Base-by-base conservation (phyloP, 2,329 filamentous ascomycete species). In the Periconia digitata region DNA sequence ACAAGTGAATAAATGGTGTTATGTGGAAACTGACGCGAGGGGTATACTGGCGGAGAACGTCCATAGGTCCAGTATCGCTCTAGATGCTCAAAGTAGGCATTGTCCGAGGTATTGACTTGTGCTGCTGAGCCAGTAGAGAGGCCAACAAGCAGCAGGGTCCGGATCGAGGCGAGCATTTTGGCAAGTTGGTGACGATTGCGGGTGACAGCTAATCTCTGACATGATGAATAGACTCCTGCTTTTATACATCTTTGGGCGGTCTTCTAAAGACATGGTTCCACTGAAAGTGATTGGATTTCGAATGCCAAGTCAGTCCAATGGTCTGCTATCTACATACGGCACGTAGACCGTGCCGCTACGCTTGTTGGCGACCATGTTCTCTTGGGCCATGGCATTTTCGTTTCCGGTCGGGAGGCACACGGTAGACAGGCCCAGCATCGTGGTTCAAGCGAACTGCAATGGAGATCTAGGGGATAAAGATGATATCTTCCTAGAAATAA, bases 41-140 rank as follows among this genome's bases (percentile, higher is more conserved):
- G 44, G 35, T 46, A 50, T 6, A 47, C 47, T 38, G 43, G 43
- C n/a, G 37, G 32, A 23, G 43, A 50, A 13, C 39, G 43, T 18
- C 43, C 47, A 35, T 50, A 50, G 24, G 27, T 6, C 27, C 27
- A 32, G 27, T 32, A 32, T 12, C 27, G 27, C 10, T 32, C 27
- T 15, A 32, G 27, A 12, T 32, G 27, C 27, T 32, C 27, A 32
- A 32, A 32, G 27, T 32, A 32, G 12, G 27, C 27, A 32, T 32
- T 32, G 8, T 32, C 27, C 27, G 27, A 32, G n/a, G 27, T 32
- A 32, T 32, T 32, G 27, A 32, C 27, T 32, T 32, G 4, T 10
- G 27, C 27, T 12, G 27, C 3, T 32, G 27, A 13, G 27, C 27
- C 10, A 10, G 27, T 32, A 4, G 10, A 3, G 3, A 32, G 27